A percentile compares a stretch with the other conserved stretches of the same genome.
Conservation (phyloP, 1,284 basidiomycete genomes). For the Afroboletus lepidellus region DNA sequence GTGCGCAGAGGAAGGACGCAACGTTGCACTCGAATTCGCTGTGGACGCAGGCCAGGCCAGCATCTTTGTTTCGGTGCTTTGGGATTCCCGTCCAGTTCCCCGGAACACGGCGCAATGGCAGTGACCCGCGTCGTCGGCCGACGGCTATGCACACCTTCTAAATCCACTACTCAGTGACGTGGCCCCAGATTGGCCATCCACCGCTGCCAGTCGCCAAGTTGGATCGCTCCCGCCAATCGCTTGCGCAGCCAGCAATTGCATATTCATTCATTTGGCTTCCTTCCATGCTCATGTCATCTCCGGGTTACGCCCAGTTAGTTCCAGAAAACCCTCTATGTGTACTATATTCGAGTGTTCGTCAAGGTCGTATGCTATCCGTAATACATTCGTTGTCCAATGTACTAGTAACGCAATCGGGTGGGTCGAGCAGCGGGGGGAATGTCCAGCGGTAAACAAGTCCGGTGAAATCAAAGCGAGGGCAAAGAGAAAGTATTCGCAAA, state of each 20-base stretch:
- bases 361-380: slow-evolving; percentile 26
- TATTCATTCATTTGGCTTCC: too few relatives aligned
- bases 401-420: slow-evolving; percentile 4
- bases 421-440: slow-evolving; percentile 4
- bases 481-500: not conserved
- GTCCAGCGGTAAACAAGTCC: slow-evolving; percentile 24
- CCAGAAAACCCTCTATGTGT: not conserved
- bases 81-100: slow-evolving; percentile 21
- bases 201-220: too few relatives aligned
- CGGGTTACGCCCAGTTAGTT: too few relatives aligned
- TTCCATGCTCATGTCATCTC: too few relatives aligned
- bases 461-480: not conserved
- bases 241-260: too few relatives aligned
- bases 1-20: not conserved
- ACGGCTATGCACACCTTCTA: not conserved
- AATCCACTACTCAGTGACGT: not conserved
- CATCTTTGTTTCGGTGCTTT: not conserved
- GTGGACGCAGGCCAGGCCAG: not conserved
- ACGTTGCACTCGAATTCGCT: not conserved
- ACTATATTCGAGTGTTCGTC: slow-evolving; percentile 17
- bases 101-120: slow-evolving; percentile 28
- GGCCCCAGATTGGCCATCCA: not conserved
- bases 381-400: slow-evolving; percentile 23
- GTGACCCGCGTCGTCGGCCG: slow-evolving; percentile 2
- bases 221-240: too few relatives aligned